Evolutionary conservation across 1,284 basidiomycete species (phyloP).

Genomic region (Apiotrichum domesticum): DNA sequence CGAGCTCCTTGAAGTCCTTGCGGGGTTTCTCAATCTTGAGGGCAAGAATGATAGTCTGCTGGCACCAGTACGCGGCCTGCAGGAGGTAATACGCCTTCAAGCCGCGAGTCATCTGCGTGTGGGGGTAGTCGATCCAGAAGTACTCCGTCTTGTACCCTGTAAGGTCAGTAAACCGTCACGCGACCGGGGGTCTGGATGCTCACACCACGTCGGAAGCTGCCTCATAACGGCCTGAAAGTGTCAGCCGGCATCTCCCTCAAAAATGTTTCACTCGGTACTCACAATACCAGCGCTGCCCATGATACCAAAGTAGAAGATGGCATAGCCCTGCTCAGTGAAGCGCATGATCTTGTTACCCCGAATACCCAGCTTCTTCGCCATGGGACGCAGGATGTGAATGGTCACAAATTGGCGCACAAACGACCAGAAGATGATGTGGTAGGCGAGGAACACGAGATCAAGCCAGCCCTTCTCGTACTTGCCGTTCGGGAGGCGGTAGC

Average conservation of each 20-base stretch:
- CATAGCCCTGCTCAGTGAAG: constrained; percentile 88
- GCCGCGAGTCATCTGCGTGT: constrained; percentile 77
- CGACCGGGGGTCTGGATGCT: not conserved
- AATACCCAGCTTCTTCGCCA: constrained; percentile 68
- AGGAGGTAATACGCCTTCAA: constrained; percentile 90
- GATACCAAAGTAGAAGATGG: constrained; percentile 67
- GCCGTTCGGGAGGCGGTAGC: constrained; percentile 58
- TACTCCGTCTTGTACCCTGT: constrained; percentile 65
- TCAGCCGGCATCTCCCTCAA: not conserved
- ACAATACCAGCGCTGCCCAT: constrained; percentile 73
- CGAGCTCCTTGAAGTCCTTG: constrained; percentile 82
- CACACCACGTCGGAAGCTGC: constrained; percentile 75
- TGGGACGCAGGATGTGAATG: constrained; percentile 61
- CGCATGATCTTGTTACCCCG: constrained; percentile 62
- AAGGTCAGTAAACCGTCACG: not conserved
- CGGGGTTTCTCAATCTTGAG: constrained; percentile 86
- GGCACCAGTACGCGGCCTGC: constrained; percentile 86
- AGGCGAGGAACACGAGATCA: constrained; percentile 77
- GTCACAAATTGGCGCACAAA: constrained; percentile 77
- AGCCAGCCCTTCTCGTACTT: constrained; percentile 67
- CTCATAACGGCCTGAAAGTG: constrained; percentile 69
- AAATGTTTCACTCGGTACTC: constrained; percentile 37
- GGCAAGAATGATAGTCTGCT: constrained; percentile 82
- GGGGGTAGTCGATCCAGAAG: constrained; percentile 83
- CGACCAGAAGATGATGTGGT: constrained; percentile 87